These are phyloP conservation scores for Infundibulicybe gibba DNA, from an alignment of 768 basidiomycete species.

Conservation along the genomic window DNA sequence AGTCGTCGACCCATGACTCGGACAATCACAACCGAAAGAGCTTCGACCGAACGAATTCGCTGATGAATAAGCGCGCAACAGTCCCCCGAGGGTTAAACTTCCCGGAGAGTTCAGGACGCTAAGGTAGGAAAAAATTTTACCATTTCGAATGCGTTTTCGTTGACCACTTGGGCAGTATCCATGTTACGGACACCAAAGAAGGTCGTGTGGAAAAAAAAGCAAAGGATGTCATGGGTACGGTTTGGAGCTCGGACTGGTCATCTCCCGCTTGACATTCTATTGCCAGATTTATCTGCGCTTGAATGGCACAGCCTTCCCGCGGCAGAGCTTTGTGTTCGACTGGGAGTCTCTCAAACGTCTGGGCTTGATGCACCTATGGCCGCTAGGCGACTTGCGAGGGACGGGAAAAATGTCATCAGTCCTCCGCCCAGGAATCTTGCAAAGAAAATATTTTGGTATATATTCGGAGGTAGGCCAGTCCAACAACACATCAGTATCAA, in stretches of 20 bases:
- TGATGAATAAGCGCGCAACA: slow-evolving; percentile 4
- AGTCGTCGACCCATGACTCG: too few relatives aligned
- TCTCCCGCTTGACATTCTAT: neutral
- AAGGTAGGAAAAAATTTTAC: slow-evolving; percentile 7
- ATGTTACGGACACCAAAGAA: slow-evolving; percentile 23
- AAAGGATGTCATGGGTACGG: slow-evolving; percentile 10
- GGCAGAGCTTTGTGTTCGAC: slow-evolving; percentile 37
- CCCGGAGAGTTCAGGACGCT: slow-evolving; percentile 20
- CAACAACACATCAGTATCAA: neutral
- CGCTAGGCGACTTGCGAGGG: slow-evolving; percentile 35
- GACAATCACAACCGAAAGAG: neutral
- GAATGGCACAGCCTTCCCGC: slow-evolving; percentile 44
- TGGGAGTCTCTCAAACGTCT: slow-evolving; percentile 37
- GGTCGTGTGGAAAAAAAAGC: slow-evolving; percentile 5
- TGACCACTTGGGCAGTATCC: slow-evolving; percentile 10
- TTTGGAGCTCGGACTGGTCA: neutral
- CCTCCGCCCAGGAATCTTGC: slow-evolving; percentile 40
- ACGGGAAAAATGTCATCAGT: slow-evolving; percentile 49
- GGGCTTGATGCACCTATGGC: slow-evolving; percentile 51
- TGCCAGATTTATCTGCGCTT: slow-evolving; percentile 32
- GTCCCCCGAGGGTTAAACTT: slow-evolving; percentile 13
- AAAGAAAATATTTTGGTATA: slow-evolving; percentile 44
- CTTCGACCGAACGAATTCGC: slow-evolving; percentile 4
- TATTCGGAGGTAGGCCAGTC: slow-evolving; percentile 38
- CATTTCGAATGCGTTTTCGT: neutral